Conservation (phyloP, 352 stramenopile genomes). For the Pythium biforme region DNA sequence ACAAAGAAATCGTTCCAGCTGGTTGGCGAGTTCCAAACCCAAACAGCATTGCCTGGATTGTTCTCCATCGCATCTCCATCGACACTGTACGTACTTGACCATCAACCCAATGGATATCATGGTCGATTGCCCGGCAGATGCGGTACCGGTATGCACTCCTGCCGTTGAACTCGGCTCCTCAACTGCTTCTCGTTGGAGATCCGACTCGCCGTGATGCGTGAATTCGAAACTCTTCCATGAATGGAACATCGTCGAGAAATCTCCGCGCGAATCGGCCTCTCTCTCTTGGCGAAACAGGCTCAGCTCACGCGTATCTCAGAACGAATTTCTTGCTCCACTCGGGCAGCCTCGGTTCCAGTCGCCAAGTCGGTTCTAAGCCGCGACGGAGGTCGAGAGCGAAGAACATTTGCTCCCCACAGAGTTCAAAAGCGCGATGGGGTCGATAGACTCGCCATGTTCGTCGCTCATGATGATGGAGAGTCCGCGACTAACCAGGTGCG, state of each 20-base stretch:
- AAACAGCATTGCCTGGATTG: neutral
- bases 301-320: neutral
- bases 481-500: neutral
- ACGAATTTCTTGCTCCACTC: neutral
- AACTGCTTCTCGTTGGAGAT: neutral
- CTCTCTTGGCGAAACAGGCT: neutral
- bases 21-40: neutral
- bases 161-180: neutral
- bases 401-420: neutral
- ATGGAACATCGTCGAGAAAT: neutral
- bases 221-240: neutral
- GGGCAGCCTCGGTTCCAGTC: too few species aligned
- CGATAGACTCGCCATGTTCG: neutral
- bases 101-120: neutral
- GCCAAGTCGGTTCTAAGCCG: neutral
- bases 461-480: slow-evolving; percentile 9
- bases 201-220: neutral
- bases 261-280: neutral
- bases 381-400: neutral
- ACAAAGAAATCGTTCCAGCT: neutral
- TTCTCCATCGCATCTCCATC: neutral
- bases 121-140: neutral
- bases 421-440: neutral
- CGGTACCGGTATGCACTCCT: too few species aligned
- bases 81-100: neutral